Evolutionary conservation across 768 basidiomycete species (phyloP).

Genomic region (Rhodotorula toruloides): DNA sequence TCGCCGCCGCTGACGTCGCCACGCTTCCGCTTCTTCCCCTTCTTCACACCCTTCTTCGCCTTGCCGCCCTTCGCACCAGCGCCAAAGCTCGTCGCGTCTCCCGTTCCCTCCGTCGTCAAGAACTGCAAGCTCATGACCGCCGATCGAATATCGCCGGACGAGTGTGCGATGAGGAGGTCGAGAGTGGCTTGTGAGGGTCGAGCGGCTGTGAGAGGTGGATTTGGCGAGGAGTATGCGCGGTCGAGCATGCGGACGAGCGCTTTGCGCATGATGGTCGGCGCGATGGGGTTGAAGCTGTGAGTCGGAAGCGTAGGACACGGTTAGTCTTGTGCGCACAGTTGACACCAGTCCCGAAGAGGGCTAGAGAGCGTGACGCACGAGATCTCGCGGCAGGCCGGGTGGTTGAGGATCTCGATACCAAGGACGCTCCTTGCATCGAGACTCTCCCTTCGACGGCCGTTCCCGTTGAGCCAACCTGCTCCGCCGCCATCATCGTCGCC

Average conservation of each 20-base stretch:
- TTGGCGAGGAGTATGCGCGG: conserved; percentile 7
- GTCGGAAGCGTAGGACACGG: background rate
- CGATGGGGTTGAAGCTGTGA: conserved; percentile 82
- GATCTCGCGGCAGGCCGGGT: conserved; percentile 73
- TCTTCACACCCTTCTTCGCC: conserved; percentile 39
- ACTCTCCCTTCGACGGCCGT: conserved; percentile 55
- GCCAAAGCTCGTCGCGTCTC: background rate
- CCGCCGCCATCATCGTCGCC: conserved; percentile 34
- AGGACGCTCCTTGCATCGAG: conserved; percentile 67
- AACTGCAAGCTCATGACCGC: conserved; percentile 93
- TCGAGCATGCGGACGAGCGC: conserved; percentile 57
- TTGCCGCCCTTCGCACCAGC: conserved; percentile 45
- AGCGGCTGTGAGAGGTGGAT: conserved; percentile 52
- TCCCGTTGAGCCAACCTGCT: conserved; percentile 48
- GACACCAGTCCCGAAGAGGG: background rate
- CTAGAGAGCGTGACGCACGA: conserved; percentile 53
- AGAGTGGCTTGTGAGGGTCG: conserved; percentile 53
- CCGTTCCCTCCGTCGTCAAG: conserved; percentile 50
- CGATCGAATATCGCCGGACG: conserved; percentile 86
- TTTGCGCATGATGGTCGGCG: conserved; percentile 73
- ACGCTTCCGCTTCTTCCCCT: conserved; percentile 44
- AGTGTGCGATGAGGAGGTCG: conserved; percentile 68
- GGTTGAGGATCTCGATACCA: conserved; percentile 62
- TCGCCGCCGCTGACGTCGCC: conserved; percentile 38
- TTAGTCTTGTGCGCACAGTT: background rate